Conservation (phyloP, 495 filamentous ascomycete genomes). For the Podospora anserina region DNA sequence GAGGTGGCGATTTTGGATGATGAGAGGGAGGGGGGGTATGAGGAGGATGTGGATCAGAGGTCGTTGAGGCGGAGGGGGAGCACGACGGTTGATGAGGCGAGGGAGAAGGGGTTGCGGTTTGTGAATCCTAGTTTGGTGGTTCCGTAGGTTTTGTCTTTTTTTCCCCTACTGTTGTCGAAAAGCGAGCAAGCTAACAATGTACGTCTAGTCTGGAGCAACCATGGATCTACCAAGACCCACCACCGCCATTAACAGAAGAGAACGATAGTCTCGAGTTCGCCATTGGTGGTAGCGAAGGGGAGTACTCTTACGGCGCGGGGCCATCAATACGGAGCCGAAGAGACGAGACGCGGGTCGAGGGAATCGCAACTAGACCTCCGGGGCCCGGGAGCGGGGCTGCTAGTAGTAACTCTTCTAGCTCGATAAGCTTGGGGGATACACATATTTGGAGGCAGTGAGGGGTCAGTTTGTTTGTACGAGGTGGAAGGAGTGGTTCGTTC, state of each 20-base stretch:
- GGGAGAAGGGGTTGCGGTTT: slow-evolving; percentile 63
- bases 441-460: slow-evolving; percentile 49
- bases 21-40: slow-evolving; percentile 32
- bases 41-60: slow-evolving; percentile 28
- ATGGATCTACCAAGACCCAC: slow-evolving; percentile 52
- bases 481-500: not conserved
- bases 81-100: slow-evolving; percentile 61
- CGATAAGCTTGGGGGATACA: slow-evolving; percentile 55
- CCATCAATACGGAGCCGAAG: not conserved
- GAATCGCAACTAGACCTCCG: not conserved
- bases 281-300: slow-evolving; percentile 9
- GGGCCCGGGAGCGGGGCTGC: not conserved
- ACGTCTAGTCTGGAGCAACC: slow-evolving; percentile 44
- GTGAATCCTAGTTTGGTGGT: slow-evolving; percentile 70
- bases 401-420: slow-evolving; percentile 35
- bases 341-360: not conserved
- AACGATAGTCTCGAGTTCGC: slow-evolving; percentile 11
- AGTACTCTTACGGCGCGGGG: not conserved
- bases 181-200: slow-evolving; percentile 16
- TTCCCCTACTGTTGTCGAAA: too few relatives aligned
- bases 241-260: slow-evolving; percentile 30
- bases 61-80: slow-evolving; percentile 40
- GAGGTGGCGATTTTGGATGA: slow-evolving; percentile 40
- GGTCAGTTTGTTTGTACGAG: not conserved
- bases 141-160: slow-evolving; percentile 47